Evolutionary conservation across 1,139 yeast genomes (phyloP).

Genomic region (Tardiomyces blankii): DNA sequence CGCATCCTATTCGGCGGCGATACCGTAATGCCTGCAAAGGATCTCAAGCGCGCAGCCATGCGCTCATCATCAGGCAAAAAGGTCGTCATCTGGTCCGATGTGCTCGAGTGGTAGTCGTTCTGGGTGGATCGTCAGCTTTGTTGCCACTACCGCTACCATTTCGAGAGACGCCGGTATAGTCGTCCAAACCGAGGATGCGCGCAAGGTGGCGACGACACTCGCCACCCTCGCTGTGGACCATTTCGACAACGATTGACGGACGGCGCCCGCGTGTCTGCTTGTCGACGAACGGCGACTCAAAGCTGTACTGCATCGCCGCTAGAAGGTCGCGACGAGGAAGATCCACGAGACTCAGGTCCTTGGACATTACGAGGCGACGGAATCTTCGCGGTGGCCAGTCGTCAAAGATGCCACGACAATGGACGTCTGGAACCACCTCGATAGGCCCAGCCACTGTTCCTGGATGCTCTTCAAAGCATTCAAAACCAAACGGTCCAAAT

Average conservation of each 20-base stretch:
- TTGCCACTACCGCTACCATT: no score
- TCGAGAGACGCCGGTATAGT: no score
- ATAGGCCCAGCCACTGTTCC: no score
- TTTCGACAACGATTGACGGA: conserved; percentile 3
- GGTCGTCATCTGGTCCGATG: conserved; percentile 4
- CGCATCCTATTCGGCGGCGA: conserved; percentile 2
- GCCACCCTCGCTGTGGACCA: neutral
- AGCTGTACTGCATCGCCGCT: conserved; percentile 8
- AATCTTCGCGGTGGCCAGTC: no score
- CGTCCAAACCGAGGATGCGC: neutral
- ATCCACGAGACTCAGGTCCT: no score
- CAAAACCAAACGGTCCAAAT: no score
- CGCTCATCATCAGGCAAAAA: conserved; percentile 3
- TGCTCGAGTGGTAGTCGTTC: conserved; percentile 2
- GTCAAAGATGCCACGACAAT: no score
- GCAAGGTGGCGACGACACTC: neutral
- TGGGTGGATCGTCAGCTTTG: neutral
- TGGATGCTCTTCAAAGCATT: no score
- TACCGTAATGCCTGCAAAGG: neutral
- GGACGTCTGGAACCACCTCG: no score
- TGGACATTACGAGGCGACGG: no score
- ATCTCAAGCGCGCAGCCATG: neutral
- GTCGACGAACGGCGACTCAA: conserved; percentile 11
- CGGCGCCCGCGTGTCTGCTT: neutral
- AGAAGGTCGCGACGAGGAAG: conserved; percentile 6